These are phyloP conservation scores for Russula lepida DNA, from an alignment of 768 basidiomycete species.

Conservation along the genomic window DNA sequence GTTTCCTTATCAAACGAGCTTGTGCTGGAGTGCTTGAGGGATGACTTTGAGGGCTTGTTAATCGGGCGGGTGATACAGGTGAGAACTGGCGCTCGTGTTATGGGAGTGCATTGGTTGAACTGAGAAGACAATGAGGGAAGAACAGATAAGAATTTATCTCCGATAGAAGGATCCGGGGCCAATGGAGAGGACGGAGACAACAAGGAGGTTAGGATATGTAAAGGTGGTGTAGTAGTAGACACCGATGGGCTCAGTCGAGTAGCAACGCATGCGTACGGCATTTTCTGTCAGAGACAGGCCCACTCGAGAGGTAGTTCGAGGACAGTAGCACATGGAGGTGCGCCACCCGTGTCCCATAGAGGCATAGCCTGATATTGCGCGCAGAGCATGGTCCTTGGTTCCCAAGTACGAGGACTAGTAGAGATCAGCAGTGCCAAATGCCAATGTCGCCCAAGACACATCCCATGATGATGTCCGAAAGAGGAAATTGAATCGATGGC, in stretches of 20 bases:
- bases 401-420: neutral
- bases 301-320: neutral
- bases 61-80: neutral
- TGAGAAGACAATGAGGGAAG: neutral
- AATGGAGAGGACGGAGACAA: neutral
- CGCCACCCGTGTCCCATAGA: neutral
- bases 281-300: neutral
- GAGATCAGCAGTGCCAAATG: neutral
- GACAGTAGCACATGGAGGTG: neutral
- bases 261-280: constrained; percentile 1
- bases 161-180: neutral
- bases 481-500: no score
- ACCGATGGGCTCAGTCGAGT: neutral
- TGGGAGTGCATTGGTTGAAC: neutral
- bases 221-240: neutral
- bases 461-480: neutral
- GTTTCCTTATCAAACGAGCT: neutral
- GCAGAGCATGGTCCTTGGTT: neutral
- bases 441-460: no score
- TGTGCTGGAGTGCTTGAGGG: neutral
- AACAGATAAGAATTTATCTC: neutral
- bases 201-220: neutral
- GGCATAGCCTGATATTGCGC: neutral
- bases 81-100: neutral
- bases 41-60: neutral